These are phyloP conservation scores for Solanum tarapatanum DNA, from an alignment of 257 asterid species.

Conservation along the genomic window DNA sequence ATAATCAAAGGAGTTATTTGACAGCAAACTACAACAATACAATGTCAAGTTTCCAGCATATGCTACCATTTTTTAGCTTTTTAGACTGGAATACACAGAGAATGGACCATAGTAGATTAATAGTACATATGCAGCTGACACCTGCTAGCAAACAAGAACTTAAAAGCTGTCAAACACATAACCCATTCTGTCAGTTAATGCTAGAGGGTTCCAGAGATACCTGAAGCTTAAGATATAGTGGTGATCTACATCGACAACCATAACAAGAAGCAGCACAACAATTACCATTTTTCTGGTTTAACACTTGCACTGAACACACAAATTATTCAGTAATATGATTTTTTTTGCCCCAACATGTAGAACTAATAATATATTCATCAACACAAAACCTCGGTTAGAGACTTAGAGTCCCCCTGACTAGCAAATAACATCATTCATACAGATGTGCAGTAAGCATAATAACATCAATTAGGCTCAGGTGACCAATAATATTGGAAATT, in stretches of 20 bases:
- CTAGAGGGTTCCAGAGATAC: neutral
- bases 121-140: neutral
- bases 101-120: neutral
- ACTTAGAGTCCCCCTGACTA: neutral
- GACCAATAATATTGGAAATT: neutral
- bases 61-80: neutral
- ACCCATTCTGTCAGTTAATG: neutral
- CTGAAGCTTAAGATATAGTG: neutral
- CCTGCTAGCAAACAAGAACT: neutral
- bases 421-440: neutral
- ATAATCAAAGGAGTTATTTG: slow-evolving; percentile 16
- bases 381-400: neutral
- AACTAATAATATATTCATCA: neutral
- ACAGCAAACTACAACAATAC: neutral
- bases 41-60: neutral
- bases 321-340: neutral
- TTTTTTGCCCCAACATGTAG: neutral
- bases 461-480: no score
- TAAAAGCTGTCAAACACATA: neutral
- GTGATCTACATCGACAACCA: neutral
- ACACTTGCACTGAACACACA: neutral
- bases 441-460: neutral
- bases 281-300: neutral
- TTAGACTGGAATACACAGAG: neutral
- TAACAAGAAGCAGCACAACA: neutral